A percentile compares a stretch with the other conserved stretches of the same genome.
These are phyloP conservation scores for Hyaloscypha variabilis DNA, from an alignment of 495 filamentous ascomycete genomes.

Conservation along the genomic window DNA sequence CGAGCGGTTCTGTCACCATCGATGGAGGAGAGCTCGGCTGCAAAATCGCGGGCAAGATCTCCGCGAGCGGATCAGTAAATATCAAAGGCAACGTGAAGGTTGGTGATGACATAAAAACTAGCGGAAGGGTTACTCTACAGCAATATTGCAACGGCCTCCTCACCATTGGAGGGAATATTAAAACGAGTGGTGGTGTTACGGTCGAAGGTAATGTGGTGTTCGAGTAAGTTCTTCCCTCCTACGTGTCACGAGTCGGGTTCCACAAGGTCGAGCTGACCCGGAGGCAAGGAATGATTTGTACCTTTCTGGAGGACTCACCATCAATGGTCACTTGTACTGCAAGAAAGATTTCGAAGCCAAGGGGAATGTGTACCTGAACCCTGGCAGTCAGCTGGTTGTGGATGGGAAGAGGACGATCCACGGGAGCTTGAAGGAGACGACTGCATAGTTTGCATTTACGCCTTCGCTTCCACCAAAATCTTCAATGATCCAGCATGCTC, in stretches of 20 bases:
- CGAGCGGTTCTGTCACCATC: conserved; percentile 8
- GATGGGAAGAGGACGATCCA: conserved; percentile 29
- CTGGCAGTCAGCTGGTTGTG: conserved; percentile 23
- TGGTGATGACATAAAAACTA: conserved; percentile 9
- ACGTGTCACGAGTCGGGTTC: not conserved
- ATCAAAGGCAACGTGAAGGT: conserved; percentile 25
- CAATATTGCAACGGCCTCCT: not conserved
- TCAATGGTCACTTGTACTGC: conserved; percentile 22
- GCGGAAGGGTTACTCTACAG: conserved; percentile 8
- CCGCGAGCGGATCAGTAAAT: conserved; percentile 13
- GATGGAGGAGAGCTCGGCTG: conserved; percentile 16
- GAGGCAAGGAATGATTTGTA: conserved; percentile 12
- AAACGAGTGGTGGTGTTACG: not conserved
- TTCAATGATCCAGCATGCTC: too few relatives aligned
- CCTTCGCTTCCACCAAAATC: too few relatives aligned
- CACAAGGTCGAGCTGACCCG: not conserved
- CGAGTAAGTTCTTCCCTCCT: conserved; percentile 9
- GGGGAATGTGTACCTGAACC: conserved; percentile 13
- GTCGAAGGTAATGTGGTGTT: conserved; percentile 18
- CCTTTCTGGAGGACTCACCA: conserved; percentile 1
- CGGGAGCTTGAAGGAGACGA: conserved; percentile 16
- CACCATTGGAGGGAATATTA: conserved; percentile 16
- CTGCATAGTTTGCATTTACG: too few relatives aligned
- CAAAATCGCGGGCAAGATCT: conserved; percentile 16
- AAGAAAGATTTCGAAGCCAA: conserved; percentile 24